These are phyloP conservation scores for barley (Hordeum vulgare) DNA, from an alignment of 176 grass and related monocot species.

Conservation along the genomic window MorexV3_pseudomolecules_assembly NC_058518.1:402236365-402236864, in stretches of 20 bases:
- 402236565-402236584: conserved; percentile 44
- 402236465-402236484: neutral
- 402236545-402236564: neutral
- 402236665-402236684: conserved; percentile 84
- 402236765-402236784: conserved; percentile 42
- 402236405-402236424: neutral
- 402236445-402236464: neutral
- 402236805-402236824: conserved; percentile 28
- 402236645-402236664: conserved; percentile 44
- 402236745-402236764: conserved; percentile 69
- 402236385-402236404: neutral
- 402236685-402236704: conserved; percentile 54
- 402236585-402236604: conserved; percentile 46
- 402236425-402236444: neutral
- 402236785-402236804: conserved; percentile 14
- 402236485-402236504: neutral
- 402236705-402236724: conserved; percentile 60
- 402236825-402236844: conserved; percentile 29
- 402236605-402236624: conserved; percentile 47
- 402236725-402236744: conserved; percentile 90
- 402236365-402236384: neutral
- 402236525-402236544: neutral
- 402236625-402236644: conserved; percentile 51
- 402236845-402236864: conserved; percentile 27
- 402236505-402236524: neutral